Conservation (phyloP, 2,329 filamentous ascomycete genomes). For the Ramichloridium luteum region DNA sequence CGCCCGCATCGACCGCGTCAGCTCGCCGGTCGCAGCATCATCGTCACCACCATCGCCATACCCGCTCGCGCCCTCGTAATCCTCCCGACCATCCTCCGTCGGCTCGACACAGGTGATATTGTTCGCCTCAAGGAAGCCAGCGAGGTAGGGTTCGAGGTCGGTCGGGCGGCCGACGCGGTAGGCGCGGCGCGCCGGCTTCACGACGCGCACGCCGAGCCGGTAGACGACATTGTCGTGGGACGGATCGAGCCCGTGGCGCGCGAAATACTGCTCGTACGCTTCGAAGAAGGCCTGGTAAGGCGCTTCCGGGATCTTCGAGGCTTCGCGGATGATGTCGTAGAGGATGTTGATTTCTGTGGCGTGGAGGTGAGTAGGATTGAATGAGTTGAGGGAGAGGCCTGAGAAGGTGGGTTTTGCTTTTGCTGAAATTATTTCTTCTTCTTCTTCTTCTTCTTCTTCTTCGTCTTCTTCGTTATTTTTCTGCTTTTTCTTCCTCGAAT, state of each 20-base stretch:
- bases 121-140: slow-evolving; percentile 17
- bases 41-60: slow-evolving; percentile 14
- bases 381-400: too few relatives aligned
- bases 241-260: slow-evolving; percentile 55
- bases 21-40: slow-evolving; percentile 26
- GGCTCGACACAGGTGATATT: slow-evolving; percentile 9
- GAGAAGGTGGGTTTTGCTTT: too few relatives aligned
- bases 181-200: slow-evolving; percentile 33
- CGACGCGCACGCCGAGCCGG: slow-evolving; percentile 67
- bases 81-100: too few relatives aligned
- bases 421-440: too few relatives aligned
- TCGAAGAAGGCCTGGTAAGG: slow-evolving; percentile 68
- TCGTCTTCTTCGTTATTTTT: neutral
- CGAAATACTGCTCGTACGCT: slow-evolving; percentile 68
- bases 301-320: slow-evolving; percentile 53
- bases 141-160: slow-evolving; percentile 18
- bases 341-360: slow-evolving; percentile 62
- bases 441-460: too few relatives aligned
- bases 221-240: slow-evolving; percentile 65
- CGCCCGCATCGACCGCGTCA: slow-evolving; percentile 6
- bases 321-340: slow-evolving; percentile 61
- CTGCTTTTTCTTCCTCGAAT: too few relatives aligned
- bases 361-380: too few relatives aligned
- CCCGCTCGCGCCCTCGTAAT: too few relatives aligned
- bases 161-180: slow-evolving; percentile 10